Percentiles rank a stretch among this genome's conserved stretches.
These are phyloP conservation scores for Leptographium radiaticola DNA, from an alignment of 2,329 filamentous ascomycete genomes.

Conservation along the genomic window DNA sequence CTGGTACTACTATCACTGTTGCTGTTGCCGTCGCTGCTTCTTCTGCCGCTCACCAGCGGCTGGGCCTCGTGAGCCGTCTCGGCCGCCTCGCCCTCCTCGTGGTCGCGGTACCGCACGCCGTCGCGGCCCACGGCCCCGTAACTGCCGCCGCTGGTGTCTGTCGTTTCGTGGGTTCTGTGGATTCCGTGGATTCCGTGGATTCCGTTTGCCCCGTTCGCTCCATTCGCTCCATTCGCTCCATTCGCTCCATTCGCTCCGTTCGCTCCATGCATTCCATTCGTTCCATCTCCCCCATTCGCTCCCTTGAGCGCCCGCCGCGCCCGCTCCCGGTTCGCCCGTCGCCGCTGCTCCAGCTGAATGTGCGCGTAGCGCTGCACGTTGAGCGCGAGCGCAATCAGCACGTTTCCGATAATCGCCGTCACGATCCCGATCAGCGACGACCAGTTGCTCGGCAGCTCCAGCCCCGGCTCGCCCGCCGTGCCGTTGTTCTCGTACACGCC, in stretches of 20 bases:
- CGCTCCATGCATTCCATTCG: conserved; percentile 7
- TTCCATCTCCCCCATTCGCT: conserved; percentile 16
- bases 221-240: background rate
- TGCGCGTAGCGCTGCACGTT: conserved; percentile 97
- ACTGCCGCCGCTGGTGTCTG: conserved; percentile 9
- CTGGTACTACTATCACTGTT: background rate
- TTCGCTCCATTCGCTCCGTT: background rate
- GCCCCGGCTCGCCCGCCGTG: conserved; percentile 22
- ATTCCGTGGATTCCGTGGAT: too few relatives aligned
- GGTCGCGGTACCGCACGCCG: background rate
- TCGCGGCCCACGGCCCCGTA: conserved; percentile 29
- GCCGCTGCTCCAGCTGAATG: conserved; percentile 64
- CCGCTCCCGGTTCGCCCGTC: conserved; percentile 41
- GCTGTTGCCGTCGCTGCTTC: conserved; percentile 23
- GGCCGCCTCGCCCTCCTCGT: conserved; percentile 13
- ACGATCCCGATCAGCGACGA: conserved; percentile 90
- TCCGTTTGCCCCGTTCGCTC: background rate
- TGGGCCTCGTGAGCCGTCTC: conserved; percentile 30
- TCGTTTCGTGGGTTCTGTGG: too few relatives aligned
- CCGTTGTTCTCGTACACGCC: conserved; percentile 8
- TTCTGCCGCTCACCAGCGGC: conserved; percentile 36
- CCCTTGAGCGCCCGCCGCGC: conserved; percentile 38
- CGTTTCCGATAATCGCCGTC: conserved; percentile 82
- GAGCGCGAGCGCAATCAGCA: conserved; percentile 87
- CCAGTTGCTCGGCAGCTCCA: conserved; percentile 52